Conservation (phyloP, 306 rosid genomes). For the Prunus fruticosa region DNA sequence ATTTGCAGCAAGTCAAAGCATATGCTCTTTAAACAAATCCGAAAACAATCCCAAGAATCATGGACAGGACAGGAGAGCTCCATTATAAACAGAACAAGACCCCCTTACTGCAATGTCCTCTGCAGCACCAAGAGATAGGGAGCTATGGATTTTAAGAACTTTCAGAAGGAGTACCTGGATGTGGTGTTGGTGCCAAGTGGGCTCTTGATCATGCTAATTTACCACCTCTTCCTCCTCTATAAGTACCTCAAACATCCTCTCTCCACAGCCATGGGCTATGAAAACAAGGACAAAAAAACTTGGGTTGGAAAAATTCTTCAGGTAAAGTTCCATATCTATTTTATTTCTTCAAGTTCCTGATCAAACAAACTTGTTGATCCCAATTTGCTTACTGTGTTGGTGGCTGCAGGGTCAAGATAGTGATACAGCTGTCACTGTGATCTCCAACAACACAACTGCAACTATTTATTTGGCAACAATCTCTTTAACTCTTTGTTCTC, state of each 20-base stretch:
- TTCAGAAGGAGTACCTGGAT: constrained; percentile 57
- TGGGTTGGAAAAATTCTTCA: constrained; percentile 67
- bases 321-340: constrained; percentile 33
- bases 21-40: neutral
- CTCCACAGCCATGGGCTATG: constrained; percentile 63
- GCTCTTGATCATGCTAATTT: constrained; percentile 50
- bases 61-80: neutral
- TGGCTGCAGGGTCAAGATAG: constrained; percentile 35
- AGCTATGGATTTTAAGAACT: constrained; percentile 39
- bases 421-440: constrained; percentile 17
- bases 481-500: constrained; percentile 60
- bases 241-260: constrained; percentile 56
- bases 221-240: constrained; percentile 62
- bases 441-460: constrained; percentile 48
- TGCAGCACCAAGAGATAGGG: neutral
- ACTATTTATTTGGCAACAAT: constrained; percentile 55
- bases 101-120: neutral
- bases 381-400: neutral
- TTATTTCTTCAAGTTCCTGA: neutral
- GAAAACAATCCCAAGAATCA: neutral
- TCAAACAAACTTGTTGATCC: too few species aligned
- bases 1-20: neutral
- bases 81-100: neutral
- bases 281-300: constrained; percentile 59
- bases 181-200: constrained; percentile 67